Percentiles rank a stretch among this genome's conserved stretches.
Evolutionary conservation across 2,329 filamentous ascomycete genomes (phyloP).

Genomic region (Botrytis deweyae): DNA sequence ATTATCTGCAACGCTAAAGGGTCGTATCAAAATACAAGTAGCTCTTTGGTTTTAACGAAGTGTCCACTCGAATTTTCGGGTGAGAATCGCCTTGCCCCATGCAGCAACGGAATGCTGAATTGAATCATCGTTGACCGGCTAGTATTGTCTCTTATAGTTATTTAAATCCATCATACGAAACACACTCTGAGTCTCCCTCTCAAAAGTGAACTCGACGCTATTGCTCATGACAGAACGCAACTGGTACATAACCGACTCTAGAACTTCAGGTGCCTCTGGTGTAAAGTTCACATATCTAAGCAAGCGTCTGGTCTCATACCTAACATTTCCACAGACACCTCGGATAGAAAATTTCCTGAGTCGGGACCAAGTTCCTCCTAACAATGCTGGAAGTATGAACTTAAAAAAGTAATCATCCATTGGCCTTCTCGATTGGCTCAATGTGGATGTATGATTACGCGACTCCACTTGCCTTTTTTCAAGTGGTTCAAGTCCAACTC

Average conservation of each 20-base stretch:
- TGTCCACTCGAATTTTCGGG: not conserved
- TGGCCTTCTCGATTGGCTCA: not conserved
- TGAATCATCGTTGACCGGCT: not conserved
- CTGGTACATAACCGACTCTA: not conserved
- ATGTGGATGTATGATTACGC: not conserved
- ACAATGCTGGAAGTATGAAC: not conserved
- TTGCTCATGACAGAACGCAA: not conserved
- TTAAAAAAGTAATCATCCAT: not conserved
- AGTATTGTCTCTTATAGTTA: not conserved
- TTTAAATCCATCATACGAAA: not conserved
- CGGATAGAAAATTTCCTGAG: not conserved
- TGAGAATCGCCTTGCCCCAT: not conserved
- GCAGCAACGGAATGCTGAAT: rapidly evolving
- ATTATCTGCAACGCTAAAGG: not conserved
- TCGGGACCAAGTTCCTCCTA: not conserved
- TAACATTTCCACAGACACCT: not conserved
- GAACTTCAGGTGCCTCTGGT: not conserved
- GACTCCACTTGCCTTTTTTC: not conserved
- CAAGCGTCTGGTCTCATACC: not conserved
- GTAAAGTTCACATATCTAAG: not conserved
- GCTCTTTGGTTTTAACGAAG: not conserved
- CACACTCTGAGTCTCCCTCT: not conserved
- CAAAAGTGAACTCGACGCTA: not conserved
- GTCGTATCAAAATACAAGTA: not conserved
- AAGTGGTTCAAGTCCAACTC: not conserved